phyloP scores from a whole-genome alignment of 495 filamentous ascomycete species.

The Aspergillus bertholletiae region DNA sequence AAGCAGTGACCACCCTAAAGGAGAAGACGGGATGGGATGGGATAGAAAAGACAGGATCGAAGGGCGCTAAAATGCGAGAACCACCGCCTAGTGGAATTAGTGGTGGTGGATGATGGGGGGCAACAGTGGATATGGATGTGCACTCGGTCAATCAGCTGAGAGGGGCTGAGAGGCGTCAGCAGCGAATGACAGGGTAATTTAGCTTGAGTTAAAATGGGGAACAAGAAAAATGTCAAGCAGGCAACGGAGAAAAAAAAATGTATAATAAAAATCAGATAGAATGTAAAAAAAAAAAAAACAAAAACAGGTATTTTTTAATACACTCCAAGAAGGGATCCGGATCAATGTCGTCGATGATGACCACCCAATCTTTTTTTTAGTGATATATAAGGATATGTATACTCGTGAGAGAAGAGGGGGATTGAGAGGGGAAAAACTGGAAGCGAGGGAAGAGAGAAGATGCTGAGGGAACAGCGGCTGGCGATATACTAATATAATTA shows the following conservation, averaged over 20 bases:
- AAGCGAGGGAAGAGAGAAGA: constrained; percentile 1
- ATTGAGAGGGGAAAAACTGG: neutral
- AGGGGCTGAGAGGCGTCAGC: constrained; percentile 20
- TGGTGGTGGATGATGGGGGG: constrained; percentile 13
- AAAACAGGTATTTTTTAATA: neutral
- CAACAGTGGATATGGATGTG: constrained; percentile 21
- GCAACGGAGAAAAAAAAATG: constrained; percentile 1
- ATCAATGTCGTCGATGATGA: neutral
- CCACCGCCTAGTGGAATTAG: constrained; percentile 15
- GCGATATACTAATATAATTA: constrained; percentile 26
- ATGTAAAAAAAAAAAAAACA: constrained; percentile 1
- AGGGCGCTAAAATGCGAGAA: constrained; percentile 25
- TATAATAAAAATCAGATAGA: too few relatives aligned
- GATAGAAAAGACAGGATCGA: constrained; percentile 19
- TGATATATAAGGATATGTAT: too few relatives aligned
- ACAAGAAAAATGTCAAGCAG: constrained; percentile 3
- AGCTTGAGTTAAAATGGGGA: constrained; percentile 8
- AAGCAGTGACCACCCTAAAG: constrained; percentile 13
- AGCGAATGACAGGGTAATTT: constrained; percentile 15
- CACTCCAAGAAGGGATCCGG: too few relatives aligned
- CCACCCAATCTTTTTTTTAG: neutral
- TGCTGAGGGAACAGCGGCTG: constrained; percentile 17
- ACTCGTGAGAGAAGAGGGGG: neutral
- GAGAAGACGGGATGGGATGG: constrained; percentile 12
- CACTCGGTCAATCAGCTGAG: constrained; percentile 36